phyloP scores from a whole-genome alignment of 2,329 filamentous ascomycete genomes.

The Coleophoma cylindrospora region DNA sequence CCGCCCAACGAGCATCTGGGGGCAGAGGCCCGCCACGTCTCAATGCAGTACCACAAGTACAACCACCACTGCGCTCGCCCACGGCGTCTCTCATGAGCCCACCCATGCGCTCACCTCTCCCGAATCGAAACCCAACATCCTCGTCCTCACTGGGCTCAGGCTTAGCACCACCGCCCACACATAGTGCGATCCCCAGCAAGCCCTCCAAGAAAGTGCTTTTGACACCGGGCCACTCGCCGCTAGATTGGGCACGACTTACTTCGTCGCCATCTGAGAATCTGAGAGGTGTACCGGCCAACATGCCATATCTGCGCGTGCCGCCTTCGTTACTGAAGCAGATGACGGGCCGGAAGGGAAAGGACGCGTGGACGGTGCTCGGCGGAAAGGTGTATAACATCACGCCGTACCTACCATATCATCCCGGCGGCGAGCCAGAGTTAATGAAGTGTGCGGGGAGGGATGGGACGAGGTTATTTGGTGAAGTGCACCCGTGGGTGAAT shows the following conservation, averaged over 20 bases:
- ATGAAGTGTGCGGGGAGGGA: conserved; percentile 57
- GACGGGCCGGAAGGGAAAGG: conserved; percentile 77
- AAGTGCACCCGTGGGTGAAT: conserved; percentile 69
- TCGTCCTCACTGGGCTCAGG: conserved; percentile 32
- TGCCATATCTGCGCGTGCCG: conserved; percentile 67
- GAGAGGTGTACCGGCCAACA: conserved; percentile 50
- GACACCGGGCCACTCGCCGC: conserved; percentile 84
- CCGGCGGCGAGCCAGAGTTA: conserved; percentile 75
- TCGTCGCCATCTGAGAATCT: conserved; percentile 58
- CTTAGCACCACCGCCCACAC: conserved; percentile 52
- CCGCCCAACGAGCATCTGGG: conserved; percentile 41
- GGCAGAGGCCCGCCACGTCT: conserved; percentile 13
- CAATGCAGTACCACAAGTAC: conserved; percentile 10
- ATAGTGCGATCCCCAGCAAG: conserved; percentile 45
- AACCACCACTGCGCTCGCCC: conserved; percentile 9
- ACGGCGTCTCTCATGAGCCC: conserved; percentile 13
- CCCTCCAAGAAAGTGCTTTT: conserved; percentile 70
- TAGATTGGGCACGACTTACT: conserved; percentile 88
- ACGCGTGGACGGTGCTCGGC: conserved; percentile 86
- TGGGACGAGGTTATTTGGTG: conserved; percentile 57
- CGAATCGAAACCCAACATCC: conserved; percentile 32
- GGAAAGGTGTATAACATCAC: conserved; percentile 93
- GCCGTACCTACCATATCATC: conserved; percentile 86
- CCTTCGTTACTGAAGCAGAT: conserved; percentile 73
- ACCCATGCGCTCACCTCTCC: conserved; percentile 30